Evolutionary conservation across 805 yeast species (phyloP).

Genomic region (Ogataea pini): DNA sequence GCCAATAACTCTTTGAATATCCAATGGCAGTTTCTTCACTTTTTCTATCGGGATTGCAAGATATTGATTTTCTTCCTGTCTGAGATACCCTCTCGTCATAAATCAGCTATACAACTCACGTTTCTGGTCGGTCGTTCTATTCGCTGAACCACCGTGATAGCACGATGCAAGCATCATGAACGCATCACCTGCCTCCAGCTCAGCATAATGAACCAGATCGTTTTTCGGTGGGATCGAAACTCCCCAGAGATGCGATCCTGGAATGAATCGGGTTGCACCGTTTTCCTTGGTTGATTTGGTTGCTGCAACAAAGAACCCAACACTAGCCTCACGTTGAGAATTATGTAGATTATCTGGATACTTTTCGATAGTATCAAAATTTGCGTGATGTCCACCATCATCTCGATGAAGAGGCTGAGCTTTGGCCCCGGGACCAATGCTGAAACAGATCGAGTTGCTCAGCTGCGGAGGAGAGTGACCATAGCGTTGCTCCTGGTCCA

Average conservation of each 20-base stretch:
- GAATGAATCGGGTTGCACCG: constrained; percentile 36
- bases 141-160: constrained; percentile 32
- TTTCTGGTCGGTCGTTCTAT: constrained; percentile 26
- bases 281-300: constrained; percentile 31
- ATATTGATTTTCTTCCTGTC: constrained; percentile 32
- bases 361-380: constrained; percentile 18
- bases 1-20: constrained; percentile 15
- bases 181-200: constrained; percentile 31
- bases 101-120: constrained; percentile 25
- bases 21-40: constrained; percentile 16
- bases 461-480: constrained; percentile 27
- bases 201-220: constrained; percentile 24
- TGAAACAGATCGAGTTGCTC: constrained; percentile 29
- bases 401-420: constrained; percentile 34
- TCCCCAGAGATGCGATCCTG: constrained; percentile 36
- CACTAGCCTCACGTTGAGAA: constrained; percentile 22
- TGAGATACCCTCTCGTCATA: constrained; percentile 24
- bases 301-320: constrained; percentile 31
- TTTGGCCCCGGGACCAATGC: constrained; percentile 33
- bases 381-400: constrained; percentile 33
- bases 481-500: constrained; percentile 15
- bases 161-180: constrained; percentile 29
- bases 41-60: constrained; percentile 21
- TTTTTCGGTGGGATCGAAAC: constrained; percentile 24
- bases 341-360: constrained; percentile 15